These are phyloP conservation scores for Fusarium napiforme DNA, from an alignment of 2,329 filamentous ascomycete species.

Conservation along the genomic window DNA sequence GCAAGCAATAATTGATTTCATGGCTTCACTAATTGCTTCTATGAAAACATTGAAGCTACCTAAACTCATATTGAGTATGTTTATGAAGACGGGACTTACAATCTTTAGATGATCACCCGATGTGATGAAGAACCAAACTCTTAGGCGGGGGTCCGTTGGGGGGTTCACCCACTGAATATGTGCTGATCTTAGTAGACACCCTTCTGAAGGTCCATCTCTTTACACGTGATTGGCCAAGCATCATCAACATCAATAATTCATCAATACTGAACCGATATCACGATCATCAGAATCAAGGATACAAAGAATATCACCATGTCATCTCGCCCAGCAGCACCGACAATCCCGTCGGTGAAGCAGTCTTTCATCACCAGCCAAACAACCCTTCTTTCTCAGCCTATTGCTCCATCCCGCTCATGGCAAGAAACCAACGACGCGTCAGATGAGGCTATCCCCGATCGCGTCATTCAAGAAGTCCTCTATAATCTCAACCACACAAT, in stretches of 20 bases:
- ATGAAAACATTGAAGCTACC: neutral
- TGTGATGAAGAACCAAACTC: too few relatives aligned
- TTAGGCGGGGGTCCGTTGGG: too few relatives aligned
- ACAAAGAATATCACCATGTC: conserved; percentile 12
- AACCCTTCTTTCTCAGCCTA: conserved; percentile 68
- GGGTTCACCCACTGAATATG: neutral
- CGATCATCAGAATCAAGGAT: neutral
- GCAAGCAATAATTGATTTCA: neutral
- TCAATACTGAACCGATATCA: neutral
- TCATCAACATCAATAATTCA: conserved; percentile 2
- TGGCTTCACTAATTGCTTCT: neutral
- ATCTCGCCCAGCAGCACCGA: conserved; percentile 53
- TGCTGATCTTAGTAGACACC: neutral
- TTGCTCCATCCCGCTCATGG: conserved; percentile 66
- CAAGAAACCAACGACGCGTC: conserved; percentile 58
- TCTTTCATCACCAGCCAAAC: conserved; percentile 72
- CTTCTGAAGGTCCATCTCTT: neutral
- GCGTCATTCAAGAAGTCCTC: conserved; percentile 66
- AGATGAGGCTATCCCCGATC: conserved; percentile 56
- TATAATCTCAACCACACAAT: conserved; percentile 70
- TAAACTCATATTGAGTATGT: too few relatives aligned
- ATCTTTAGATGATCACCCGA: neutral
- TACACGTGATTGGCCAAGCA: conserved; percentile 30
- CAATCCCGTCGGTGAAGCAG: conserved; percentile 71
- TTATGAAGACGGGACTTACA: neutral